Evolutionary conservation across 2,329 filamentous ascomycete genomes (phyloP).

Genomic region (Penicillium sp.): DNA sequence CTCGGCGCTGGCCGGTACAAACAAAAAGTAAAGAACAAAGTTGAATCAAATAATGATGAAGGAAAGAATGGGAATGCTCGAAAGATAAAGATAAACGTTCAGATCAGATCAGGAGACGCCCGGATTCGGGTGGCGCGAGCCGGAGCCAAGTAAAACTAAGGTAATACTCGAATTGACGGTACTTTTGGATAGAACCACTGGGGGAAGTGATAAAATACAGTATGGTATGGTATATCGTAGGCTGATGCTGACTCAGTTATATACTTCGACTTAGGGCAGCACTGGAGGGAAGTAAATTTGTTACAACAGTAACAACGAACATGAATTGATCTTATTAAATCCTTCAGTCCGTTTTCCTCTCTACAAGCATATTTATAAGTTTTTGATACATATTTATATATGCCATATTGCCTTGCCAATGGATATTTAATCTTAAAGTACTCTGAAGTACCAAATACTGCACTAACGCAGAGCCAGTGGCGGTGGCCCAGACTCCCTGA

Average conservation of each 20-base stretch:
- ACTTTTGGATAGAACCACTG: neutral
- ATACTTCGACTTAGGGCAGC: neutral
- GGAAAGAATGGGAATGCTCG: constrained; percentile 1
- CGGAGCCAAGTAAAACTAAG: neutral
- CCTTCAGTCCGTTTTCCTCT: rapidly evolving
- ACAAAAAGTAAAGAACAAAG: neutral
- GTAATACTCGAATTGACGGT: neutral
- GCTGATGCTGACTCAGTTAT: neutral
- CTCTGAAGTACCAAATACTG: neutral
- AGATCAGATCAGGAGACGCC: constrained; percentile 10
- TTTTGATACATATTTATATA: neutral
- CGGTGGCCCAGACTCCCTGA: constrained; percentile 3
- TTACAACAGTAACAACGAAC: neutral
- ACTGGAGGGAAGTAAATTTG: constrained; percentile 9
- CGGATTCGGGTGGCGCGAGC: constrained; percentile 12
- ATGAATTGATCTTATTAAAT: neutral
- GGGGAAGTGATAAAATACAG: neutral
- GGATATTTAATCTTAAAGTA: neutral
- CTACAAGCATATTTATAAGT: too few relatives aligned
- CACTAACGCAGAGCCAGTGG: neutral
- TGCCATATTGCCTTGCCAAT: neutral
- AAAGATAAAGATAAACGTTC: constrained; percentile 9
- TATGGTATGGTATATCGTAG: neutral
- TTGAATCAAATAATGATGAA: neutral
- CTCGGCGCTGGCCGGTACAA: neutral